Base-by-base conservation (phyloP, 306 rosid genomes). In the Oemleria cerasiformis region DNA sequence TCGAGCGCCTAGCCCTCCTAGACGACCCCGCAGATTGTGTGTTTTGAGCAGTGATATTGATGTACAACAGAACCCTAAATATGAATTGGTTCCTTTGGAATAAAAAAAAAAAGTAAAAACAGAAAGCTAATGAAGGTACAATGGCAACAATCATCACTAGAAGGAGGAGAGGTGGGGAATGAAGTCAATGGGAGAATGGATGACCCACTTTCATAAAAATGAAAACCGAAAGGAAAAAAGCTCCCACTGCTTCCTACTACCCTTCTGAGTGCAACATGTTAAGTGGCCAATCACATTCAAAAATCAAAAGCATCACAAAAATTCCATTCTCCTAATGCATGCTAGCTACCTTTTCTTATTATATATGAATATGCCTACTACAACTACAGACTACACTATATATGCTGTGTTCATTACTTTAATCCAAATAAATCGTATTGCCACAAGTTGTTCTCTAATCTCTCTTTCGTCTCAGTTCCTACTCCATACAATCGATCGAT, bases 161-260 rank as follows among this genome's bases (percentile, higher is more conserved):
- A 41, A 11, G 48, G 76, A 60, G 47, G 64, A 69, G 73, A 78
- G 83, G 83, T 70, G 81, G 77, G 73, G 70, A 77, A 69, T 63
- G 78, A 86, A 78, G 80, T 84, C 86, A 82, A 84, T 14, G 65
- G 67, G 68, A 74, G 76, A 51, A 81, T 81, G 73, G 75, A 74
- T 81, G 84, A 63, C 82, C 84, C 80, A 77, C 82, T 81, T 63
- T 0, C 41, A 44, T 67, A 78, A 59, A 58, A 25, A 1, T 25
- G 30, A 25, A 10, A 72, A 12, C 59, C 51, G 55, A 38, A 84
- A 55, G 60, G 76, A 79, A 72, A 72, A 79, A 72, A 80, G 51
- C 62, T 77, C 15, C 66, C 75, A 64, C 50, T 77, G 77, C 79
- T 72, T 71, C 74, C 50, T 20, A 56, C 75, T 63, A 59, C 72